These are phyloP conservation scores for Peronospora tabacina DNA, from an alignment of 352 stramenopile genomes.

Conservation along the genomic window DNA sequence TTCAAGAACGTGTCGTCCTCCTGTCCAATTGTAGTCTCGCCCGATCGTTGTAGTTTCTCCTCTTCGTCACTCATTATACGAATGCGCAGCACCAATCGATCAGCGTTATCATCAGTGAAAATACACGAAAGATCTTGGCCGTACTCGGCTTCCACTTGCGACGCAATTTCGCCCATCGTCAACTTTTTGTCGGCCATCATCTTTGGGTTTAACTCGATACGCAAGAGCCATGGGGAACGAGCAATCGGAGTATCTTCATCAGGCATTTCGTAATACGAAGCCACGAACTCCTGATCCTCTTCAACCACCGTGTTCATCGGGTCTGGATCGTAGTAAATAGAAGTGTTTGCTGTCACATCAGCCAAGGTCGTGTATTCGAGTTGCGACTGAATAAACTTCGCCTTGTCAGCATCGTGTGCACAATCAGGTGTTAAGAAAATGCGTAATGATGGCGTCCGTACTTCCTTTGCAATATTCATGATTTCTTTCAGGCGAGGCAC, in stretches of 20 bases:
- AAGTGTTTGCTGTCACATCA: constrained; percentile 94
- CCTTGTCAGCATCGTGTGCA: constrained; percentile 76
- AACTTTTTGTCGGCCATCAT: constrained; percentile 97
- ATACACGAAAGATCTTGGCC: constrained; percentile 94
- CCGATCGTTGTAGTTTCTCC: constrained; percentile 73
- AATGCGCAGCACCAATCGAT: constrained; percentile 95
- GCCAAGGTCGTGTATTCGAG: constrained; percentile 97
- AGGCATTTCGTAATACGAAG: constrained; percentile 96
- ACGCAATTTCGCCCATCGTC: constrained; percentile 94
- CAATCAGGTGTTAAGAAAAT: constrained; percentile 92
- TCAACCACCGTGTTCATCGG: constrained; percentile 94
- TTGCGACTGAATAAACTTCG: constrained; percentile 88
- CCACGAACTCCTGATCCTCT: constrained; percentile 96
- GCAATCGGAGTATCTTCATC: constrained; percentile 93
- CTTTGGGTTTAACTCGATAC: constrained; percentile 97
- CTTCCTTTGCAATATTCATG: constrained; percentile 98
- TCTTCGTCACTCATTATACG: constrained; percentile 94
- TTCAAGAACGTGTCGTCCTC: constrained; percentile 96
- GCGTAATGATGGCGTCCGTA: constrained; percentile 95
- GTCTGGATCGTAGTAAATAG: constrained; percentile 99
- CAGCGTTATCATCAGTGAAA: constrained; percentile 96
- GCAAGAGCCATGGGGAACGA: constrained; percentile 95
- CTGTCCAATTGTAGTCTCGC: constrained; percentile 80
- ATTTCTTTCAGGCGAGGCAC: constrained; percentile 99
- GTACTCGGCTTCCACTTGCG: constrained; percentile 93